phyloP scores from a whole-genome alignment of 148 eudicot genomes.

The Hydrangea macrophylla region DNA sequence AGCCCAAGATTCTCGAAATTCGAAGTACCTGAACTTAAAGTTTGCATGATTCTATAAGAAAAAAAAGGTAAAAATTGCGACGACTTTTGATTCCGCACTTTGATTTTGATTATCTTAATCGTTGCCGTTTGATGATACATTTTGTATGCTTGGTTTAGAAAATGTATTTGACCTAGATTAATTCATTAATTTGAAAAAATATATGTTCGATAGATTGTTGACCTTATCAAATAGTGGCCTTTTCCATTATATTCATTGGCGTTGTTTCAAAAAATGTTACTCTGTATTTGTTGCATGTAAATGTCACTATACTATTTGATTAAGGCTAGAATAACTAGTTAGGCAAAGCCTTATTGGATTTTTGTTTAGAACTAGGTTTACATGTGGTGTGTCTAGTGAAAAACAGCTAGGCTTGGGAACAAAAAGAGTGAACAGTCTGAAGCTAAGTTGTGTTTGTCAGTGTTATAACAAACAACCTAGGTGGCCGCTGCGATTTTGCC shows the following conservation, averaged over 20 bases:
- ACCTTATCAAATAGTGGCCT: background rate
- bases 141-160: background rate
- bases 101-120: background rate
- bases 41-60: background rate
- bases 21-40: background rate
- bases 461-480: no score
- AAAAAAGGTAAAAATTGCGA: background rate
- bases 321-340: background rate
- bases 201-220: background rate
- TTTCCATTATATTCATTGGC: background rate
- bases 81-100: background rate
- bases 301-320: background rate
- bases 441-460: no score
- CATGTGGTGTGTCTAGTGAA: background rate
- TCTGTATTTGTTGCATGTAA: no score
- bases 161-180: background rate
- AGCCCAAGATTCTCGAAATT: constrained; percentile 9
- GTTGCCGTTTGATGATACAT: background rate
- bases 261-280: background rate
- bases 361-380: background rate
- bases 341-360: background rate
- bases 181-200: no score
- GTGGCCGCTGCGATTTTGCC: background rate
- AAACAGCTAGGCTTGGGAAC: background rate
- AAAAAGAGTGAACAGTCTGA: background rate